These are phyloP conservation scores for Coprinellus micaceus DNA, from an alignment of 768 basidiomycete species.

Conservation along the genomic window DNA sequence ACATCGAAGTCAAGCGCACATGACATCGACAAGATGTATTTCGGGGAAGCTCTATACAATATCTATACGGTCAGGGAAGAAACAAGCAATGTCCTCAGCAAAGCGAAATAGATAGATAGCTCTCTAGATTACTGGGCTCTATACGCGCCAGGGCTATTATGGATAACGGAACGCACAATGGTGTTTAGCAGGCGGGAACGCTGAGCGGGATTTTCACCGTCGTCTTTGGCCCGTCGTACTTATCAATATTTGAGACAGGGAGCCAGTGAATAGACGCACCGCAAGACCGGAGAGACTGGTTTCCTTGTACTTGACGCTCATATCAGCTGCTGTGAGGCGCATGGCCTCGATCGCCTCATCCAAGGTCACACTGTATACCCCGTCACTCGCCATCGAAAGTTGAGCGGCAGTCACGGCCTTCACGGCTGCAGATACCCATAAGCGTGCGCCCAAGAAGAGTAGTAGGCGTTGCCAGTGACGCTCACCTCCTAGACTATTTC, in stretches of 20 bases:
- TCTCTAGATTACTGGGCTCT: no score
- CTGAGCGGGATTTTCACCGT: constrained; percentile 82
- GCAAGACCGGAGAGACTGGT: constrained; percentile 75
- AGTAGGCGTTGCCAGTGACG: no score
- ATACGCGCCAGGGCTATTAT: no score
- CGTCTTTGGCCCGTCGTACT: constrained; percentile 37
- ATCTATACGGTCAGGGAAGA: no score
- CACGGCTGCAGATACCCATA: constrained; percentile 57
- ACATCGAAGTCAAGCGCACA: no score
- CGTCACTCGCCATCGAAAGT: constrained; percentile 88
- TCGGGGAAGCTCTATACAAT: no score
- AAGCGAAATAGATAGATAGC: no score
- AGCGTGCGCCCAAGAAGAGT: no score
- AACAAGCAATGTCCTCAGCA: no score
- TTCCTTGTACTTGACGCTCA: constrained; percentile 95
- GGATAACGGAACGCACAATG: no score
- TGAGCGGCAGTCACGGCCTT: constrained; percentile 94
- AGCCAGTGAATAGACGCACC: constrained; percentile 24
- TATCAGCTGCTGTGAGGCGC: constrained; percentile 88
- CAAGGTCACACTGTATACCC: constrained; percentile 79
- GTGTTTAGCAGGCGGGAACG: constrained; percentile 69
- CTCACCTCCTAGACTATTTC: constrained; percentile 81
- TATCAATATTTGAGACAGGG: constrained; percentile 7
- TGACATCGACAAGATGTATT: no score
- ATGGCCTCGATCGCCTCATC: constrained; percentile 97